Evolutionary conservation across 495 filamentous ascomycete genomes (phyloP).

Genomic region (Neurospora sp.): DNA sequence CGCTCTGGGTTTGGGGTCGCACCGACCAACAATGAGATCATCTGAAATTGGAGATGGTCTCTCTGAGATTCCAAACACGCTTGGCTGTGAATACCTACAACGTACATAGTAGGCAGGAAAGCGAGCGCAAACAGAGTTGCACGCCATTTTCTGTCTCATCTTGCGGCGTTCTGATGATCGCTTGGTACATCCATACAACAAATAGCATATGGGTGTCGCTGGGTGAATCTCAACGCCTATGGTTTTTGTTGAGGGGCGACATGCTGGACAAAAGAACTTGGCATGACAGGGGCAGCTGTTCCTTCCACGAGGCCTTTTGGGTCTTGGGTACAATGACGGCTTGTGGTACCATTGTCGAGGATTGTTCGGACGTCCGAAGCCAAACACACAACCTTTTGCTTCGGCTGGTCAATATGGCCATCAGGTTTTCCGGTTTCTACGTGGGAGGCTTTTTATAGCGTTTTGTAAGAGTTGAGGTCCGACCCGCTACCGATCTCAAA

Average conservation of each 20-base stretch:
- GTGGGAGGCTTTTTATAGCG: neutral
- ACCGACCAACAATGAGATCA: neutral
- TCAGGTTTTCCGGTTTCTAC: neutral
- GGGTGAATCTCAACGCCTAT: neutral
- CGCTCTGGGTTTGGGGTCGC: neutral
- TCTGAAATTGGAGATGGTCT: neutral
- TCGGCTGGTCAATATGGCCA: neutral
- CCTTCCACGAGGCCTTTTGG: neutral
- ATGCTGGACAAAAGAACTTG: neutral
- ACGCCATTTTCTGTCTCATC: neutral
- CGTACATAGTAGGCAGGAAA: neutral
- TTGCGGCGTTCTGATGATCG: neutral
- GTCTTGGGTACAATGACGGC: neutral
- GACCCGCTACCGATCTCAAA: neutral
- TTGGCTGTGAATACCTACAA: neutral
- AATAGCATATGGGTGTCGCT: neutral
- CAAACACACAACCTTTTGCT: neutral
- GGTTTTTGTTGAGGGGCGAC: neutral
- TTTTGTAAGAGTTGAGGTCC: neutral
- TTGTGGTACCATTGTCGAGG: neutral
- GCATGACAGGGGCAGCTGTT: neutral
- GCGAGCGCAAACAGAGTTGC: neutral
- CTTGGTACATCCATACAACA: neutral
- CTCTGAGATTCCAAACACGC: neutral
- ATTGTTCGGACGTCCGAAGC: neutral